A percentile compares a stretch with the other conserved stretches of the same genome.
Evolutionary conservation across 495 filamentous ascomycete genomes (phyloP).

Genomic region (Aspergillus heteromorphus): DNA sequence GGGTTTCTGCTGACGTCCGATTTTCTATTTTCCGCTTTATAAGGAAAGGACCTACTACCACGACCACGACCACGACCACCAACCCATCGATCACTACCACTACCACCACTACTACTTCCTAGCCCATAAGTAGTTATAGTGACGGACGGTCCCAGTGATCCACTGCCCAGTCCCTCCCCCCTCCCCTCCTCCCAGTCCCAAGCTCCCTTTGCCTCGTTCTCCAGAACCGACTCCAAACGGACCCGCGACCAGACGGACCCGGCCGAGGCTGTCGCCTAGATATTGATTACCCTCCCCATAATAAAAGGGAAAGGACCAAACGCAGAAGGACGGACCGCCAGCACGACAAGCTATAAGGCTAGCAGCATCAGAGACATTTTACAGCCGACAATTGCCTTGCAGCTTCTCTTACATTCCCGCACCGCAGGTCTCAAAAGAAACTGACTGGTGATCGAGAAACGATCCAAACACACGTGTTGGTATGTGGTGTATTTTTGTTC

Average conservation of each 20-base stretch:
- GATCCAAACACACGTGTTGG: conserved; percentile 18
- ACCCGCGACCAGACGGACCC: conserved; percentile 6
- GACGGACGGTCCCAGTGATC: conserved; percentile 14
- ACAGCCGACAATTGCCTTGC: conserved; percentile 20
- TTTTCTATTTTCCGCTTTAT: conserved; percentile 1
- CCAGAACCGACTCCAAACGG: conserved; percentile 11
- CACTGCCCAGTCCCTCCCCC: conserved; percentile 1
- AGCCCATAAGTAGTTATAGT: conserved; percentile 16
- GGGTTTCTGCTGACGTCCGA: not conserved
- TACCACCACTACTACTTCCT: not conserved
- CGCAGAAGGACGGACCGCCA: conserved; percentile 1
- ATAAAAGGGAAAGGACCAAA: not conserved
- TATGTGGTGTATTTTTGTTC: conserved; percentile 13
- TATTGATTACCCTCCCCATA: not conserved
- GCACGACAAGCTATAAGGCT: conserved; percentile 6
- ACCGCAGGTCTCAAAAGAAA: conserved; percentile 19
- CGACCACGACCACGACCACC: not conserved
- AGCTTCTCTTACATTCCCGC: conserved; percentile 20
- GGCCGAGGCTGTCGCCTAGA: conserved; percentile 5
- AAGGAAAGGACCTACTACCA: not conserved
- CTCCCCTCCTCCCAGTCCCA: too few relatives aligned
- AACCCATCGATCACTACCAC: not conserved
- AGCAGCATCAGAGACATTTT: conserved; percentile 16
- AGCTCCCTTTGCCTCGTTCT: conserved; percentile 6
- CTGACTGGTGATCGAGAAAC: conserved; percentile 10